phyloP scores from a whole-genome alignment of 371 early-diverging fungal genomes.

The Mortierella sp. region DNA sequence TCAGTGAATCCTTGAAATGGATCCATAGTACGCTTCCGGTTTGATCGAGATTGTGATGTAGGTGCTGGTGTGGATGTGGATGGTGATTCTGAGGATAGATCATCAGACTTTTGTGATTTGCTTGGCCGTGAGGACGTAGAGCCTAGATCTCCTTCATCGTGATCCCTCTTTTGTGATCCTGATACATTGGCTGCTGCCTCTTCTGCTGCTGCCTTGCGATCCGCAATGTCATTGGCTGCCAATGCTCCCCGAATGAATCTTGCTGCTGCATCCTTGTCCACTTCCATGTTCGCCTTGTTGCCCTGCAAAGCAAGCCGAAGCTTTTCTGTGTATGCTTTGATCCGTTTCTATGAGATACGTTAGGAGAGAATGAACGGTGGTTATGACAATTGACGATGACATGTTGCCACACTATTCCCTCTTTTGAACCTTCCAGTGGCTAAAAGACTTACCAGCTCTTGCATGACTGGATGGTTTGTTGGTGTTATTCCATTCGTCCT shows the following conservation, averaged over 20 bases:
- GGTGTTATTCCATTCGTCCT: conserved; percentile 62
- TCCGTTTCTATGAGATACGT: conserved; percentile 54
- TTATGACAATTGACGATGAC: background rate
- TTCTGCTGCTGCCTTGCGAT: conserved; percentile 23
- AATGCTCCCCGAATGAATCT: conserved; percentile 65
- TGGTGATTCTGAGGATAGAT: background rate
- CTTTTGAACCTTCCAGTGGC: background rate
- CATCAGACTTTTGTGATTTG: background rate
- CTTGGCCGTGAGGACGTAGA: background rate
- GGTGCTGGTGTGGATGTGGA: background rate
- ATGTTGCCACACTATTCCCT: too few relatives aligned
- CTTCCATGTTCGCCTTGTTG: conserved; percentile 54
- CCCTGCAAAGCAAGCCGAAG: conserved; percentile 57
- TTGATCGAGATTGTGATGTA: background rate
- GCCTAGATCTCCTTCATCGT: background rate
- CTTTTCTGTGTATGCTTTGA: conserved; percentile 61
- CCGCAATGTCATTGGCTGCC: conserved; percentile 30
- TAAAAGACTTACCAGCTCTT: conserved; percentile 57
- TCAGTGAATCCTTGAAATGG: conserved; percentile 39
- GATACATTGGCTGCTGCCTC: conserved; percentile 4
- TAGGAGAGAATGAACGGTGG: background rate
- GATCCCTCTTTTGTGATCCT: conserved; percentile 15
- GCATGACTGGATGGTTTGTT: conserved; percentile 59
- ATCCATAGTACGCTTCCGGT: conserved; percentile 29
- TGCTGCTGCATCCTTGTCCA: conserved; percentile 66